phyloP scores from a whole-genome alignment of 2,329 filamentous ascomycete genomes.

The Alternaria arbusti region DNA sequence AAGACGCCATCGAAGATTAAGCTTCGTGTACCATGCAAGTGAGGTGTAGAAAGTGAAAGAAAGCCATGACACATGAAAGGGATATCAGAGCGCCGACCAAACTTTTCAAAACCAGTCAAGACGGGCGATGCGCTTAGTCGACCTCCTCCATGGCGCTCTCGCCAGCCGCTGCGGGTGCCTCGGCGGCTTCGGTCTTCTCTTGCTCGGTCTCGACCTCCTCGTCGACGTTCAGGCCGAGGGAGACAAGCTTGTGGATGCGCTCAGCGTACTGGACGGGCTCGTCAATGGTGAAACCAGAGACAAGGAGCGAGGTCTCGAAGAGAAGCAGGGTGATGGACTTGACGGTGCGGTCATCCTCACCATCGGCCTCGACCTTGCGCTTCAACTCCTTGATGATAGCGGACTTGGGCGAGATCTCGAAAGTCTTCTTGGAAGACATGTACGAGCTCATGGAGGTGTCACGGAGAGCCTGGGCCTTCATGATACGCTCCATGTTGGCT shows the following conservation, averaged over 20 bases:
- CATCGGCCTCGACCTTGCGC: slow-evolving; percentile 97
- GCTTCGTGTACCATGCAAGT: slow-evolving; percentile 42
- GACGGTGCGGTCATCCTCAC: slow-evolving; percentile 98
- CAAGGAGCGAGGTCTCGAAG: slow-evolving; percentile 97
- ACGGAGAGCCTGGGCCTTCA: slow-evolving; percentile 99
- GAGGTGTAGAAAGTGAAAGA: slow-evolving; percentile 37
- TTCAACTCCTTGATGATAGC: slow-evolving; percentile 98
- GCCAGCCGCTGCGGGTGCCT: slow-evolving; percentile 69
- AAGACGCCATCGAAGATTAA: slow-evolving; percentile 42
- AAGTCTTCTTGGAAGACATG: slow-evolving; percentile 99
- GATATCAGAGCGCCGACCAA: slow-evolving; percentile 48
- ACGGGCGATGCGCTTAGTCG: slow-evolving; percentile 68
- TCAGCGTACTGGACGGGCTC: slow-evolving; percentile 97
- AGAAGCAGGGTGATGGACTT: slow-evolving; percentile 99
- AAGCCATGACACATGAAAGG: slow-evolving; percentile 49
- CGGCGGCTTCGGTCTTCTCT: slow-evolving; percentile 61
- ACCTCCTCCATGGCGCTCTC: slow-evolving; percentile 99
- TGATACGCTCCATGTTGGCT: slow-evolving; percentile 99
- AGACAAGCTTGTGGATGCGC: slow-evolving; percentile 99
- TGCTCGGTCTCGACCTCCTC: slow-evolving; percentile 79
- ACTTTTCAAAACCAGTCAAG: slow-evolving; percentile 43
- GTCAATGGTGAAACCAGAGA: slow-evolving; percentile 99
- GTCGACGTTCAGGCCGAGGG: slow-evolving; percentile 95
- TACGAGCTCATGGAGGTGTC: slow-evolving; percentile 99
- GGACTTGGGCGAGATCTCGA: slow-evolving; percentile 99